A percentile compares a stretch with the other conserved stretches of the same genome.
phyloP scores from a whole-genome alignment of 2,329 filamentous ascomycete species.

The Pestalotiopsis sp. region DNA sequence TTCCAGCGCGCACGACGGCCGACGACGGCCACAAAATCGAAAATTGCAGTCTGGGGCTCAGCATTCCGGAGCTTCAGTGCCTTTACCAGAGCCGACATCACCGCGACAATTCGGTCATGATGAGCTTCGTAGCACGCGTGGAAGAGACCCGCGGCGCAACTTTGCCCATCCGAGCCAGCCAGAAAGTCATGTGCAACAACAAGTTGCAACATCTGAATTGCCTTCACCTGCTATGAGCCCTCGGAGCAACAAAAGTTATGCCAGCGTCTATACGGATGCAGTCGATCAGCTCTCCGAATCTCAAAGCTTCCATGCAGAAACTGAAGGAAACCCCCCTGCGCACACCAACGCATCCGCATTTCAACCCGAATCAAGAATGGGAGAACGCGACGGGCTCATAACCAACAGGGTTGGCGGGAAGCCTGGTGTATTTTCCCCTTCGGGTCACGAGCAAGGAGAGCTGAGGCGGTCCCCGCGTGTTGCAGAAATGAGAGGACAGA shows the following conservation, averaged over 20 bases:
- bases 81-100: not conserved
- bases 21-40: slow-evolving; percentile 7
- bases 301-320: slow-evolving; percentile 16
- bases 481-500: not conserved
- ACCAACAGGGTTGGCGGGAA: not conserved
- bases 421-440: no score
- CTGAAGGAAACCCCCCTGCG: slow-evolving; percentile 21
- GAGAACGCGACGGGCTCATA: not conserved
- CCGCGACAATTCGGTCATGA: not conserved
- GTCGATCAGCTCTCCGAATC: slow-evolving; percentile 9
- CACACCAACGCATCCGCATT: slow-evolving; percentile 15
- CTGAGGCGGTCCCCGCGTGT: not conserved
- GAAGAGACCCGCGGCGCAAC: not conserved
- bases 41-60: not conserved
- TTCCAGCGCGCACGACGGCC: slow-evolving; percentile 11
- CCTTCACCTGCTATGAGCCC: not conserved
- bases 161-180: not conserved
- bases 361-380: not conserved
- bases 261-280: slow-evolving; percentile 3
- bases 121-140: not conserved
- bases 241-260: slow-evolving; percentile 9
- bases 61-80: not conserved
- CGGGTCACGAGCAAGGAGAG: not conserved
- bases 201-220: not conserved
- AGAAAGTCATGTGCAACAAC: not conserved